Base-by-base conservation (phyloP, 2,329 filamentous ascomycete species). In the Drechslera avenae region DNA sequence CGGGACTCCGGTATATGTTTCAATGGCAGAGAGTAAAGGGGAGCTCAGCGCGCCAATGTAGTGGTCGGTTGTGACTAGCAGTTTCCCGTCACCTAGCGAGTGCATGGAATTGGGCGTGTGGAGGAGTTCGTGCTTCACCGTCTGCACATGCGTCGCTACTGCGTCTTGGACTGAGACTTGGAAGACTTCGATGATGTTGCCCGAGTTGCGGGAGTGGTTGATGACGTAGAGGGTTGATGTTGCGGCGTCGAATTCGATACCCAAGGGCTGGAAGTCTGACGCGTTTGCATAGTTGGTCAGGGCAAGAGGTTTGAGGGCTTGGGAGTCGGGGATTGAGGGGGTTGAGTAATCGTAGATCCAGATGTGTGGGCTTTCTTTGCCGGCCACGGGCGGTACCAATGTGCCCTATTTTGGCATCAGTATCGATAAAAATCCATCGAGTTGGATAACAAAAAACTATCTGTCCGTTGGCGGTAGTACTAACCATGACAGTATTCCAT, bases 401-500 rank as follows among this genome's bases (percentile, higher is more conserved):
- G 63, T 60, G 21, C 72, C 69, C 70, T 69, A n/a, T 34, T 39
- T 14, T 6, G n/a, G 7, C 8, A n/a, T 55, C 34, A 49, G 13
- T 14, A 23, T 10, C 6, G 14, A 28, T 8, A 6, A 8, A 28
- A 7, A 8, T 28, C 14, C 4, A 30, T 28, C 2, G 12, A n/a
- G 14, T n/a, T 19, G 19, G 13, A 10, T 2, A 21, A 21, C 7
- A 21, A 4, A 34, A 32, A 13, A 3, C 26, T 3, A n/a, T n/a
- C n/a, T n/a, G n/a, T n/a, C n/a, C n/a, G n/a, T n/a, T n/a, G n/a
- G 7, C 8, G 16, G 28, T n/a, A 31, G n/a, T 3, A 50, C 68
- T 50, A 46, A 77, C 76, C 75, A 78, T 77, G 9, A 78, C 76
- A 0, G 75, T 77, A 43, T 79, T 78, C 76, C 76, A 78, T 4